A percentile compares a stretch with the other conserved stretches of the same genome.
Conservation (phyloP, 768 basidiomycete species). For the Gymnopilus dilepis region DNA sequence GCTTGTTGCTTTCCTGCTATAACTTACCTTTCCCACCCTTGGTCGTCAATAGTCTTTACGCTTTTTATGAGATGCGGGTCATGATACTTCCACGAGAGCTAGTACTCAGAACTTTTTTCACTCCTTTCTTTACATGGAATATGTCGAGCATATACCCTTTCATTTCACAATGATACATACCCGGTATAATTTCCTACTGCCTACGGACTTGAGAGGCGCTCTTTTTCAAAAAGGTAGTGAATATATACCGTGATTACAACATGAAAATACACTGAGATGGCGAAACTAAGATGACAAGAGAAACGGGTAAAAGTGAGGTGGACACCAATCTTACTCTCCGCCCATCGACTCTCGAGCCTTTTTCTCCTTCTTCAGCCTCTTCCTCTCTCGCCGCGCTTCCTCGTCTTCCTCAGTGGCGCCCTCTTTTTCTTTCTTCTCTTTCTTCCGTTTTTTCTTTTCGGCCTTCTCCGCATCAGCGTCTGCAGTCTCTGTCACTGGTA, state of each 20-base stretch:
- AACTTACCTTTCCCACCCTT: conserved; percentile 18
- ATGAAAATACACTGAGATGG: conserved; percentile 13
- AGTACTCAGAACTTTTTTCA: conserved; percentile 30
- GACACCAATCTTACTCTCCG: conserved; percentile 33
- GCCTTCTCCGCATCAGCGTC: conserved; percentile 51
- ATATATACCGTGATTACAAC: conserved; percentile 22
- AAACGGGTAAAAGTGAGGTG: conserved; percentile 1
- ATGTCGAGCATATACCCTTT: conserved; percentile 29
- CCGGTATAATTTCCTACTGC: conserved; percentile 15
- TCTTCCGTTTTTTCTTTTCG: conserved; percentile 73
- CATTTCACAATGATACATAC: conserved; percentile 20
- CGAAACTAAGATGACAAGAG: background rate
- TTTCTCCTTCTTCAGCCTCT: conserved; percentile 72
- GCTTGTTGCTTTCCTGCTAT: conserved; percentile 41
- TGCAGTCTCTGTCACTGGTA: conserved; percentile 44
- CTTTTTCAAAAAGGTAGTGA: conserved; percentile 17
- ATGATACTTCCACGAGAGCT: conserved; percentile 29
- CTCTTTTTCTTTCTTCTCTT: conserved; percentile 52
- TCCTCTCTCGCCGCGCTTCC: conserved; percentile 65
- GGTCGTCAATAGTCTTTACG: conserved; percentile 16
- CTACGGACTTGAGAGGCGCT: conserved; percentile 19
- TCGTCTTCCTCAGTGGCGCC: conserved; percentile 54
- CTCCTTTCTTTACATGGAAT: conserved; percentile 26
- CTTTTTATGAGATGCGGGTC: conserved; percentile 32
- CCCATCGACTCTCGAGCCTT: conserved; percentile 54